Evolutionary conservation across 768 basidiomycete genomes (phyloP), one percentile per base, ranked within the genome.

Genomic region (Harrya chromipes): DNA sequence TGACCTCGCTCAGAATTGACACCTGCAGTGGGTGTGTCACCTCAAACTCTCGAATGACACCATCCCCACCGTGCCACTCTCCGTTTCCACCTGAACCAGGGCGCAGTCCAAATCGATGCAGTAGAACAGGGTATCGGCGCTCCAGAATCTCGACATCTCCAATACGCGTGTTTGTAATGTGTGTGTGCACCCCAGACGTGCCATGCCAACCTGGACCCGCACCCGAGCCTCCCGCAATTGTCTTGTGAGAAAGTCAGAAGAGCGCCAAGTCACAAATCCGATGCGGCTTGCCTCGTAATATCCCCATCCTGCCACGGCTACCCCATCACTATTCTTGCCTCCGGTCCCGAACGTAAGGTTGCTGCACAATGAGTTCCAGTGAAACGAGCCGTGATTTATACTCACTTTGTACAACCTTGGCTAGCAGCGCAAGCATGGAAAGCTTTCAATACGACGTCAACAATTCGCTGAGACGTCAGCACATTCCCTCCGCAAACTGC

Each of bases 401-500:
- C 83, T 57, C 64, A 90, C 90, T 94, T 94, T 40, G 90, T 94
- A 60, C 90, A 91, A 1, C 94, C 94, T 64, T 97, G 94, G 60
- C 89, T 91, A 0, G 93, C 94, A 16, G 93, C 92, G 40, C 84
- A 86, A 4, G 91, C 93, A 58, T 87, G 80, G 74, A 97, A 97
- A 0, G 94, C 93, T 65, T 88, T 91, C 31, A 97, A 72, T 29
- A 97, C 88, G 3, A 94, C 92, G 62, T 97, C 94, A 3, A 94
- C 90, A 39, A 95, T 90, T n/a, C 94, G 78, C 62, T 95, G 94
- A 6, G 85, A 89, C 4, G 92, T 94, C 39, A 91, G 72, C 2
- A 94, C 92, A 62, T 97, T 97, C 11, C 94, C 94, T 26, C 89
- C 93, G 55, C 92, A 94, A 6, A 95, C 92, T 0, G 94, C 94